Percentiles rank a stretch among this genome's conserved stretches.
These are phyloP conservation scores for Coemansia sp. DNA, from an alignment of 192 early-diverging fungal species.

Conservation along the genomic window DNA sequence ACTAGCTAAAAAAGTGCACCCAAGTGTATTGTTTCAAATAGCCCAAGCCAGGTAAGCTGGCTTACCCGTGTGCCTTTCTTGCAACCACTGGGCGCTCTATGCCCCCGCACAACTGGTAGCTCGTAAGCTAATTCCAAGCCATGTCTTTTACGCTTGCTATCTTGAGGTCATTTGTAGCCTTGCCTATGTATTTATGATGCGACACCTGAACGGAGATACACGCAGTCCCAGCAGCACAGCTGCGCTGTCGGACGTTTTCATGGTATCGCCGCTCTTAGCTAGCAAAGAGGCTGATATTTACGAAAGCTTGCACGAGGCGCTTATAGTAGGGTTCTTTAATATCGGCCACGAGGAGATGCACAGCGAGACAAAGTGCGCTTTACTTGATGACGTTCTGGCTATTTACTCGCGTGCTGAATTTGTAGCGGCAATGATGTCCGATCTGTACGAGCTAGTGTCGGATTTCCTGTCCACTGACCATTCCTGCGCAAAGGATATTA, in stretches of 20 bases:
- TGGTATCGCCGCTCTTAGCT: conserved; percentile 22
- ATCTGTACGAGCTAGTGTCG: conserved; percentile 22
- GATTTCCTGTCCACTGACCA: conserved; percentile 1
- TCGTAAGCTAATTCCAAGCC: neutral
- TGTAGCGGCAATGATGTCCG: conserved; percentile 38
- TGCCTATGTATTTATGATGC: conserved; percentile 51
- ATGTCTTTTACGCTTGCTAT: neutral
- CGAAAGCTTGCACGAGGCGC: conserved; percentile 30
- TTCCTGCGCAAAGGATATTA: neutral
- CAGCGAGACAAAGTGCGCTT: conserved; percentile 12
- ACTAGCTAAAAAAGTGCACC: conserved; percentile 36
- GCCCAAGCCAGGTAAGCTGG: conserved; percentile 22
- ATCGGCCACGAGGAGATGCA: conserved; percentile 23
- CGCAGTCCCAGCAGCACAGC: conserved; percentile 9
- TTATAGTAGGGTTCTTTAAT: conserved; percentile 18
- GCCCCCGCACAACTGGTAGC: neutral
- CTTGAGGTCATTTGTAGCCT: conserved; percentile 9
- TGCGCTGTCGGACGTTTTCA: conserved; percentile 17
- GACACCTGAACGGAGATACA: conserved; percentile 41
- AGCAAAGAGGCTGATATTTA: conserved; percentile 30
- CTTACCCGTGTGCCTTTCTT: neutral
- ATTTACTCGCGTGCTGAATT: conserved; percentile 16
- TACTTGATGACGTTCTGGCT: conserved; percentile 29
- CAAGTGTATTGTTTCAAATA: conserved; percentile 47
- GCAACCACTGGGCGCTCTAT: neutral